Evolutionary conservation across 495 filamentous ascomycete species (phyloP), one percentile per base, ranked within the genome.

Genomic region (Penicillium bialowiezense): DNA sequence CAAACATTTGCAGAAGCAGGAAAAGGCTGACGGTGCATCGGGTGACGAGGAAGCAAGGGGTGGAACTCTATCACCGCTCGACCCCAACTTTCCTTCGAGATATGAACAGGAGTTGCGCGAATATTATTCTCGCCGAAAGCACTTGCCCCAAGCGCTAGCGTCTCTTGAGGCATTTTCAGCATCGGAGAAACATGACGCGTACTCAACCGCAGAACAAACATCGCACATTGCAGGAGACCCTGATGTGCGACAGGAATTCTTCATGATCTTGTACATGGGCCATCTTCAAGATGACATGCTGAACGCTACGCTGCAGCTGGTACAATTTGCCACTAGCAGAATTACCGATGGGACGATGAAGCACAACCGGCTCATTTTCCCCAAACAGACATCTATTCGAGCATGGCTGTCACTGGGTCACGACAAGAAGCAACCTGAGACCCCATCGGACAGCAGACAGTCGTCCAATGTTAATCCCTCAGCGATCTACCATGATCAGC

Each of bases 311-410:
- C 36, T 63, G 23, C 75, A 79, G 12, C 68, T 91, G 5, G 78
- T 85, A 9, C 64, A 75, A 6, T 89, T 83, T 56, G 85, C 84
- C 4, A 85, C 89, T 40, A 54, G 55, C 15, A 69, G 63, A 33
- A 34, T 62, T 17, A 45, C 45, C 6, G 78, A 85, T 34, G 85
- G 86, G 0, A 82, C 78, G 14, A 82, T 88, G 75, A 68, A 75
- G 31, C 79, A 69, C 17, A 80, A 67, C 13, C 71, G 75, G 10
- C 42, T 89, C 13, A 83, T 91, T 3, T 60, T 78, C 3, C 88
- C 88, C 0, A 72, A 73, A 2, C 50, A 69, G 5, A 77, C 67
- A 26, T 74, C 85, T 2, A 45, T 90, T 15, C 70, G 62, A 34
- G 83, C 44, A 33, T 72, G 61, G 63, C 40, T 68, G 0, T 60